Base-by-base conservation (phyloP, 1,284 basidiomycete genomes). In the Bondarzewia mesenterica region DNA sequence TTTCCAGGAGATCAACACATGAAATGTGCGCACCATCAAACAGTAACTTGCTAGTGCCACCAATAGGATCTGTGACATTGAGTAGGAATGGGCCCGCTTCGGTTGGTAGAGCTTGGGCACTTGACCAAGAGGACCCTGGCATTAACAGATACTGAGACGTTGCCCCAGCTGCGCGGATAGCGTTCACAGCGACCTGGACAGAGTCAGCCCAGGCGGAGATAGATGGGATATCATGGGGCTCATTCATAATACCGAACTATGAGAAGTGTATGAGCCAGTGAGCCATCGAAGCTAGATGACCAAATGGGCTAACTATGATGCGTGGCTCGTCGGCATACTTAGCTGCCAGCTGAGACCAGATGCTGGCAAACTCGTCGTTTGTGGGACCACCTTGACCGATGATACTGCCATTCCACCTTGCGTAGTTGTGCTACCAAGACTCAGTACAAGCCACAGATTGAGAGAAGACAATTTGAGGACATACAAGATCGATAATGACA, bases 321-420 rank as follows among this genome's bases (percentile, higher is more conserved):
- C 70, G 75, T 32, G 61, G 47, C 44, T 77, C 66, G 40, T 58
- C 51, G n/a, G 70, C 70, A 55, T 78, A 83, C 53, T 74, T 70
- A 2, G 68, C 55, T 1, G 80, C 81, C 38, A 83, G 62, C 27
- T 66, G 62, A 40, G 61, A 59, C 81, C 81, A 84, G 20, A 79
- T 60, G 1, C 58, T 61, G 2, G 79, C 79, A 53, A 82, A 79
- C 46, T 75, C 57, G 1, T 65, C 73, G 55, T 80, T 74, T 12
- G 69, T 71, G 1, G 82, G 80, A 4, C 80, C 79, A 37, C 78
- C 80, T 58, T 80, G 76, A 2, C 78, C 79, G 22, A 82, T 72
- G 43, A 78, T 76, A 71, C 61, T 57, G 26, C 66, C 65, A 38
- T 77, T 65, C 62, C 64, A 78, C n/a, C 77, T 63, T 15, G 75